Evolutionary conservation across 192 early-diverging fungal genomes (phyloP).

Genomic region (Coemansia sp.): DNA sequence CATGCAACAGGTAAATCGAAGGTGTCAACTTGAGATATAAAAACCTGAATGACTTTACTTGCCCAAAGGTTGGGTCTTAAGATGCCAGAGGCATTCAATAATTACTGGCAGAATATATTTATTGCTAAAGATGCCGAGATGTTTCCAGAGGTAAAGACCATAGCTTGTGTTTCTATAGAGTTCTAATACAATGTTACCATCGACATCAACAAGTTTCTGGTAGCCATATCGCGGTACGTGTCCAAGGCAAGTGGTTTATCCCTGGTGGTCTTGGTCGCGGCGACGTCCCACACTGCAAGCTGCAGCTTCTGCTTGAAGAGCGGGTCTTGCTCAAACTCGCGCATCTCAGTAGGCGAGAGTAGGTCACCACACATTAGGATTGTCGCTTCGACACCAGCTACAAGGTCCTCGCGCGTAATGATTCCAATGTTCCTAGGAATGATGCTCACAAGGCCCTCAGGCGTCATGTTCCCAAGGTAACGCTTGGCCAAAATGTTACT

Average conservation of each 20-base stretch:
- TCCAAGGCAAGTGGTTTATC: constrained; percentile 53
- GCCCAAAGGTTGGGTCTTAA: neutral
- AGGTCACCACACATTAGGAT: constrained; percentile 42
- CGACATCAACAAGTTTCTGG: constrained; percentile 30
- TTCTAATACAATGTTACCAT: no score
- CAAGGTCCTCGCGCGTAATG: no score
- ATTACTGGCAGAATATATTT: neutral
- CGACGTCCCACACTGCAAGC: constrained; percentile 62
- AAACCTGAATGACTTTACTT: neutral
- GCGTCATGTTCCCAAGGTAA: constrained; percentile 32
- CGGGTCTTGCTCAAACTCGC: constrained; percentile 56
- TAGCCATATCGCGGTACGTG: constrained; percentile 48
- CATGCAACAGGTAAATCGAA: neutral
- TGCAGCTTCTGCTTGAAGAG: constrained; percentile 59
- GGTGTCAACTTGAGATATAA: no score
- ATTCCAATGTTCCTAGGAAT: constrained; percentile 14
- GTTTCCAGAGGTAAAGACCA: no score
- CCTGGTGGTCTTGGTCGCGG: constrained; percentile 49
- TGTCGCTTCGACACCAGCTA: no score
- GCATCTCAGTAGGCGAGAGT: constrained; percentile 48
- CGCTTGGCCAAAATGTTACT: constrained; percentile 62
- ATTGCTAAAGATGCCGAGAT: neutral
- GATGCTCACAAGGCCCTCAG: constrained; percentile 32
- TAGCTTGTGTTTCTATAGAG: no score
- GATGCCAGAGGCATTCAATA: neutral